A percentile compares a stretch with the other conserved stretches of the same genome.
phyloP scores from a whole-genome alignment of 352 stramenopile genomes.

The Pythium myriotylum region DNA sequence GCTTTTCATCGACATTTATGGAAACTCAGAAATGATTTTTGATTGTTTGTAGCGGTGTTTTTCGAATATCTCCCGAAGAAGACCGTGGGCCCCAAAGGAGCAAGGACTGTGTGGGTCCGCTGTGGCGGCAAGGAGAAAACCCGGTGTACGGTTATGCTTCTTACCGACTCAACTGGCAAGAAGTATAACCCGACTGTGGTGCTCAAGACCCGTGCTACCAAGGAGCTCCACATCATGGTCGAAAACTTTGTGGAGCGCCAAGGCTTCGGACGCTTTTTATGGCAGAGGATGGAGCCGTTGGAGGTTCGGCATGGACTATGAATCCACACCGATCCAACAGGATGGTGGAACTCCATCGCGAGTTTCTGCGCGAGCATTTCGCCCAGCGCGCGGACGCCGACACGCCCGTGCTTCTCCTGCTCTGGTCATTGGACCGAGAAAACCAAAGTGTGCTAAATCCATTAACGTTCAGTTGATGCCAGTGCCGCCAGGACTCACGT shows the following conservation, averaged over 20 bases:
- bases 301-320: conserved; percentile 6
- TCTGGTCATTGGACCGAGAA: conserved; percentile 33
- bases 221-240: conserved; percentile 1
- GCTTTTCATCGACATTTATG: background rate
- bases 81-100: conserved; percentile 22
- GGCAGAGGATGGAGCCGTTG: conserved; percentile 21
- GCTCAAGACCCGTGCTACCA: conserved; percentile 13
- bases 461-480: conserved; percentile 32
- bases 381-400: conserved; percentile 7
- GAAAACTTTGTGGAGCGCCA: conserved; percentile 23
- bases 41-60: conserved; percentile 9
- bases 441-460: conserved; percentile 10
- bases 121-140: conserved; percentile 30
- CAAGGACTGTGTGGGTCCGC: conserved; percentile 34
- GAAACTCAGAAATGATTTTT: background rate
- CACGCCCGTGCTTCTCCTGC: conserved; percentile 28
- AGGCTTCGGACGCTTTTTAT: conserved; percentile 29
- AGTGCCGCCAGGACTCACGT: conserved; percentile 25
- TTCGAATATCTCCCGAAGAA: conserved; percentile 38
- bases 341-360: conserved; percentile 35
- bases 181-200: conserved; percentile 29
- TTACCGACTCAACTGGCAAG: conserved; percentile 26
- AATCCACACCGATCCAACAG: conserved; percentile 32
- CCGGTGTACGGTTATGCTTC: conserved; percentile 29
- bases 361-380: conserved; percentile 29